These are phyloP conservation scores for Sporisorium graminicola DNA, from an alignment of 1,284 basidiomycete genomes.

Conservation along the genomic window DNA sequence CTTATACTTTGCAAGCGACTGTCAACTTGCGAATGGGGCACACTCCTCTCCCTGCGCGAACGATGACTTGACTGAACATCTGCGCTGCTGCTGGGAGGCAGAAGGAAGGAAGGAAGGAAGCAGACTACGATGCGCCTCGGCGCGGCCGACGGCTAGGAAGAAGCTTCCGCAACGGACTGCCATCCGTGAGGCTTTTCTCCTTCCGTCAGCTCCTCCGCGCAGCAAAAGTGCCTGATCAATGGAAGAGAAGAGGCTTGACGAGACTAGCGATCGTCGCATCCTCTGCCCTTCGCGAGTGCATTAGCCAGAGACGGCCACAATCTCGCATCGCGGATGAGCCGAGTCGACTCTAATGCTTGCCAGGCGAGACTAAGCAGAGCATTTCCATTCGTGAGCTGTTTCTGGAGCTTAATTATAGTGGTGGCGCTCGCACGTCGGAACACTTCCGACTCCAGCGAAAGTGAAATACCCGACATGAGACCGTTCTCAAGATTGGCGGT, in stretches of 20 bases:
- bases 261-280: background rate
- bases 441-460: slow-evolving; percentile 8
- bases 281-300: background rate
- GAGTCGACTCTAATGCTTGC: slow-evolving; percentile 9
- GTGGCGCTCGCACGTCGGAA: slow-evolving; percentile 6
- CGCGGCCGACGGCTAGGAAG: slow-evolving; percentile 3
- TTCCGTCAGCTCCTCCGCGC: slow-evolving; percentile 1
- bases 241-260: slow-evolving; percentile 1
- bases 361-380: background rate
- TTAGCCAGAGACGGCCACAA: background rate
- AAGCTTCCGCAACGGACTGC: background rate
- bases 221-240: background rate
- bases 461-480: background rate
- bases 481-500: background rate
- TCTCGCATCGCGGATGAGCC: slow-evolving; percentile 12
- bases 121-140: background rate
- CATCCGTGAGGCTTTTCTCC: background rate
- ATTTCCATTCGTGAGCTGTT: background rate
- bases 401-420: background rate
- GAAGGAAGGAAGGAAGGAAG: background rate
- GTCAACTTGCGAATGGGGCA: background rate
- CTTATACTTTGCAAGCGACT: slow-evolving; percentile 3
- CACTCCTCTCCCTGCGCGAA: background rate
- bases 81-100: background rate
- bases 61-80: background rate